Evolutionary conservation across 2,329 filamentous ascomycete species (phyloP), one percentile per base, ranked within the genome.

Genomic region (Cytospora chrysosperma): DNA sequence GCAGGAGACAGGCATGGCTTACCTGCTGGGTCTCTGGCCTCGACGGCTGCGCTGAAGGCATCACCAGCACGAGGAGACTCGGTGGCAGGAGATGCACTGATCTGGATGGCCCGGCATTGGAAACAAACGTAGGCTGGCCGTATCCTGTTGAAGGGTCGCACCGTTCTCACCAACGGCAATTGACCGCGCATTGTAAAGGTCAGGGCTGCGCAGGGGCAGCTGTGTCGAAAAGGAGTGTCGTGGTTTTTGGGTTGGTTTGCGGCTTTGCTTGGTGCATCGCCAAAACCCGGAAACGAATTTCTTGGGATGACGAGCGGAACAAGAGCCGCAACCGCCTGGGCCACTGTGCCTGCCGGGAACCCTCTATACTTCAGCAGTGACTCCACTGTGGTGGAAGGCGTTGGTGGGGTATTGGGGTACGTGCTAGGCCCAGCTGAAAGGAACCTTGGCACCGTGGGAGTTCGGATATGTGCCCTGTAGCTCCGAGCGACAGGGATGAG

Each of bases 61-160:
- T 88, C 85, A 63, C 76, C 76, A 52, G 79, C 73, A 58, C 75
- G 76, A 59, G 84, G 79, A 56, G 82, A 78, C 67, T 86, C 82
- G 40, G 81, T 85, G 62, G 82, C 85, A 37, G 86, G 85, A 61
- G 84, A 78, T 58, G 86, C 79, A 73, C 82, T 86, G 77, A 89
- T 87, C 72, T 88, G 86, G 55, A 89, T 85, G 58, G 77, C 73
- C 72, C 87, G 79, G 75, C 85, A 86, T 75, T 85, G 83, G 56
- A 77, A 75, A 72, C 82, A 86, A 55, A 84, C 74, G 65, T 79
- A 82, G 15, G 72, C 69, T 43, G 73, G 70, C 63, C 66, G 64
- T 32, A 69, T 15, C 59, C 65, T 65, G 32, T 62, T 56, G n/a
- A 34, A 62, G 57, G 73, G 65, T 69, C 74, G 61, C 50, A 75